These are phyloP conservation scores for Bruguiera parviflora DNA, from an alignment of 345 rosid species.

Conservation along the genomic window DNA sequence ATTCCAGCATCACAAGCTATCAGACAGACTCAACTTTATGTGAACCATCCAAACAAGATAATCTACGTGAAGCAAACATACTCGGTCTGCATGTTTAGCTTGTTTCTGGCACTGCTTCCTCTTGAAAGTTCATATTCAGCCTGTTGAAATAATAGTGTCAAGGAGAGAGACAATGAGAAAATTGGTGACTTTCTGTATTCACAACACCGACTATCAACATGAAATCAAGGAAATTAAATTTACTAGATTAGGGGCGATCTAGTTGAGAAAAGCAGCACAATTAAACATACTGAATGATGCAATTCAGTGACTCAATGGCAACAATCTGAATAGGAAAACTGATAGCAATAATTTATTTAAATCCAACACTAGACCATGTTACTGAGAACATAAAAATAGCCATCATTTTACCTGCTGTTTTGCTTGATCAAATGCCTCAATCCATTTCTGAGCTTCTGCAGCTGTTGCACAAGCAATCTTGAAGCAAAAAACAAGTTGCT, in stretches of 20 bases:
- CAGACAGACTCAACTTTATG: not conserved
- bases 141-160: slow-evolving; percentile 37
- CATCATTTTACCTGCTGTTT: slow-evolving; percentile 78
- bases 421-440: slow-evolving; percentile 92
- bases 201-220: too few species aligned
- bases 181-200: not conserved
- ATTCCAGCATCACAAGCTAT: not conserved
- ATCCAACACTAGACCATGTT: not conserved
- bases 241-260: too few species aligned
- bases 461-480: slow-evolving; percentile 92
- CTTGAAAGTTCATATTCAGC: slow-evolving; percentile 68
- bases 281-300: not conserved
- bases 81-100: slow-evolving; percentile 79
- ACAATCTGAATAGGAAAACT: slow-evolving; percentile 3
- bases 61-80: slow-evolving; percentile 38
- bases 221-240: too few species aligned
- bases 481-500: slow-evolving; percentile 27
- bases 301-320: slow-evolving; percentile 5
- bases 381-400: slow-evolving; percentile 11
- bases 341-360: not conserved
- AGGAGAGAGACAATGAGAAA: slow-evolving; percentile 15
- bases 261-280: not conserved
- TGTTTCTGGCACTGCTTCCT: slow-evolving; percentile 64
- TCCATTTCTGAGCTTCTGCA: slow-evolving; percentile 87
- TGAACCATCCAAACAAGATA: slow-evolving; percentile 10